Evolutionary conservation across 805 yeast genomes (phyloP), one percentile per base, ranked within the genome.

Genomic region (Jamesozyma rosinii): DNA sequence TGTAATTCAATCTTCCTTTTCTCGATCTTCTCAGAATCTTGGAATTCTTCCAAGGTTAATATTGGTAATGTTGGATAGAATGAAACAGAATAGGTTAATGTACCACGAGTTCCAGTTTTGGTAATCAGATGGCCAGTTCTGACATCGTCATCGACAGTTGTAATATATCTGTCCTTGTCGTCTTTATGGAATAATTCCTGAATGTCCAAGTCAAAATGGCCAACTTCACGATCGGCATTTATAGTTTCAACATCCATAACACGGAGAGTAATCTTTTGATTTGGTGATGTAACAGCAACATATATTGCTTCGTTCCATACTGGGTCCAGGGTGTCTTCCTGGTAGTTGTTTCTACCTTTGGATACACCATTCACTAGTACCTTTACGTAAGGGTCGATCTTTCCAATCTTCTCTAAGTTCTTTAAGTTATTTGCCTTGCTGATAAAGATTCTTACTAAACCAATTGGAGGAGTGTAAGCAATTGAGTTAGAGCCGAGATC

Each of bases 401-500:
- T 85, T 47, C 97, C 97, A 46, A 92, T 72, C 43, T 77, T 82
- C 63, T 90, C 97, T 64, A 89, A 72, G 64, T 92, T 90, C 46
- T 83, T 75, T 56, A 92, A 74, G 47, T 78, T 82, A 44, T 72
- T 75, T 35, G 94, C 97, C 47, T 73, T 74, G 51, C 75, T 76
- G 47, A 92, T 63, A 46, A 74, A 70, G 24, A 92, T 70, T 57
- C 97, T 79, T 5, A 89, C 73, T 29, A 83, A 90, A 59, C 99
- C 98, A 59, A 90, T 81, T 40, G 98, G 98, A 45, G 87, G 87
- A n/a, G 87, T 77, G 66, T 88, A 90, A 41, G 90, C 92, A 52
- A 81, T 77, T 19, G 84, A 66, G 47, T 87, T 85, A 33, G 78
- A 64, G 15, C 82, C 83, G 41, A 79, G 77, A 47, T 66, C 72